Percentiles rank a stretch among this genome's conserved stretches.
phyloP scores from a whole-genome alignment of 768 basidiomycete genomes.

The Xerocomus brunneocitrinus region DNA sequence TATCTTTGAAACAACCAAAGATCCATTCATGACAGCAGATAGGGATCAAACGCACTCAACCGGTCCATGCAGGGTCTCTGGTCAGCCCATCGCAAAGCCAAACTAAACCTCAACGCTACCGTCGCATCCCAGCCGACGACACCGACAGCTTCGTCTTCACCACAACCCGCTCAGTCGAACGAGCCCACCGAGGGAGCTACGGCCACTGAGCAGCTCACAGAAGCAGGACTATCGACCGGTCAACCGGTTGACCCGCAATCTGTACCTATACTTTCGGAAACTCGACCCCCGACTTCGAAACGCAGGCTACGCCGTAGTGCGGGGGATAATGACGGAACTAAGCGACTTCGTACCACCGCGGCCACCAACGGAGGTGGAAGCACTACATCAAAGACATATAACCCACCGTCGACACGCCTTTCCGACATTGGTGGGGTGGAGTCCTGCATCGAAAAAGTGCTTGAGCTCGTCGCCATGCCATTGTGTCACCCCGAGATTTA shows the following conservation, averaged over 20 bases:
- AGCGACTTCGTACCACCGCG: conserved; percentile 43
- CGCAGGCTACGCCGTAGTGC: conserved; percentile 55
- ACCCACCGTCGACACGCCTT: conserved; percentile 71
- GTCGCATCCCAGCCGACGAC: neutral
- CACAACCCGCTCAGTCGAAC: conserved; percentile 1
- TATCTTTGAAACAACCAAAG: neutral
- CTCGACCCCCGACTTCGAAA: conserved; percentile 40
- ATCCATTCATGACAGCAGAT: conserved; percentile 34
- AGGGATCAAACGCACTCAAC: conserved; percentile 75
- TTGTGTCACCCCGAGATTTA: conserved; percentile 95
- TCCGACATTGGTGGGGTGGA: conserved; percentile 88
- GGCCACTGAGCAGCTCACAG: conserved; percentile 10
- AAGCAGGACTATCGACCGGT: conserved; percentile 11
- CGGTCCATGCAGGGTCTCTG: conserved; percentile 77
- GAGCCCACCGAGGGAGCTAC: conserved; percentile 10
- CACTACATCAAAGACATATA: conserved; percentile 34
- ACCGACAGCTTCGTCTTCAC: neutral
- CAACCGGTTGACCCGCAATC: neutral
- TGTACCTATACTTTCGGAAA: conserved; percentile 1
- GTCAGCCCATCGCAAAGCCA: conserved; percentile 61
- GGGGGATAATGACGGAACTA: conserved; percentile 47
- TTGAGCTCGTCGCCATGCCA: conserved; percentile 96
- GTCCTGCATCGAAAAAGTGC: conserved; percentile 82
- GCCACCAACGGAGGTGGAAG: conserved; percentile 23
- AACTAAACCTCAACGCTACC: conserved; percentile 58